Percentiles rank a stretch among this genome's conserved stretches.
Conservation (phyloP, 306 rosid genomes). For the Cucumis cinereus region DNA sequence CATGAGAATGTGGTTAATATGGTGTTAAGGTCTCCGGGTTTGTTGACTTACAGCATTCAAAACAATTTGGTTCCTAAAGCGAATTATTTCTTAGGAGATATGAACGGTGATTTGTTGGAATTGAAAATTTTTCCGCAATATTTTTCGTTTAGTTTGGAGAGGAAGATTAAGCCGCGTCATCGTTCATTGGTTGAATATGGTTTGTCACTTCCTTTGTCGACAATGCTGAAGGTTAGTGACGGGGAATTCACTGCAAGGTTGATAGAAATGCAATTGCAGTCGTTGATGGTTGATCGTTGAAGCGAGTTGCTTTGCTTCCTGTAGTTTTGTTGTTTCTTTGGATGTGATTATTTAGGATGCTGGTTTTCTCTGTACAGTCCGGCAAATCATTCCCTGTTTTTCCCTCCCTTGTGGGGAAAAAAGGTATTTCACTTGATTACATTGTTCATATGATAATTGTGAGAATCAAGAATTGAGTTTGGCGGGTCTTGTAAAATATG, state of each 20-base stretch:
- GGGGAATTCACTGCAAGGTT: conserved; percentile 44
- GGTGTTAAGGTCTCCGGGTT: conserved; percentile 67
- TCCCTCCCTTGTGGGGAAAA: background rate
- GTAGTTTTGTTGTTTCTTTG: background rate
- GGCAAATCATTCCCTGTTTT: background rate
- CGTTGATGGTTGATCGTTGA: conserved; percentile 11
- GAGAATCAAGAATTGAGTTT: background rate
- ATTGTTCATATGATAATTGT: background rate
- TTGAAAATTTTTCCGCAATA: conserved; percentile 63
- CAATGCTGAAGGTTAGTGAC: conserved; percentile 57
- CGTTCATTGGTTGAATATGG: conserved; percentile 30
- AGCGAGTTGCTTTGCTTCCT: conserved; percentile 6
- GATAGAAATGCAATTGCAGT: conserved; percentile 31
- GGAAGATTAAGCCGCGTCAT: conserved; percentile 55
- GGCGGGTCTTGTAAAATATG: background rate
- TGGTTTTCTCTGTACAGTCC: background rate
- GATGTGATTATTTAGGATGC: background rate
- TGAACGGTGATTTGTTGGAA: conserved; percentile 45
- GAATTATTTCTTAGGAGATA: conserved; percentile 47
- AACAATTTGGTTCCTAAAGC: conserved; percentile 46
- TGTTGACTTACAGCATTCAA: conserved; percentile 46
- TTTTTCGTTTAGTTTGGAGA: conserved; percentile 73
- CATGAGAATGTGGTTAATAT: conserved; percentile 34
- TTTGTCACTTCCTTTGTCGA: conserved; percentile 32
- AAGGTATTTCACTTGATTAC: background rate